Evolutionary conservation across 1,284 basidiomycete species (phyloP).

Genomic region (Porphyrellus sp.): DNA sequence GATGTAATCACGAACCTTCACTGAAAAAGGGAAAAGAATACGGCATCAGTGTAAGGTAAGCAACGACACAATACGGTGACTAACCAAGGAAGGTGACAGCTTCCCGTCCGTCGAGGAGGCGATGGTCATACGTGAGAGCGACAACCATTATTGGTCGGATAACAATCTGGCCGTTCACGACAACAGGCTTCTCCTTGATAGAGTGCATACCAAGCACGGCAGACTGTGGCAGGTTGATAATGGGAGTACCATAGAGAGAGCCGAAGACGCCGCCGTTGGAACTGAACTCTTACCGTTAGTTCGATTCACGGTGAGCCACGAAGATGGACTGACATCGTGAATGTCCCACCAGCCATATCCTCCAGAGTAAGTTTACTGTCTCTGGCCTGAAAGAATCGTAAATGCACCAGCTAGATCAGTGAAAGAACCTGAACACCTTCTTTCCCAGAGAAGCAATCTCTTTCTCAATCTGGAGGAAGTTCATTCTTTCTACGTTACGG

Average conservation of each 20-base stretch:
- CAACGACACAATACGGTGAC: conserved; percentile 30
- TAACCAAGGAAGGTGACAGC: conserved; percentile 95
- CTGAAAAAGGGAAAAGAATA: conserved; percentile 40
- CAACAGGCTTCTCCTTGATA: conserved; percentile 93
- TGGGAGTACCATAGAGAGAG: conserved; percentile 94
- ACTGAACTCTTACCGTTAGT: conserved; percentile 40
- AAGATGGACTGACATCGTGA: conserved; percentile 78
- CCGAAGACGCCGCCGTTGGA: conserved; percentile 99
- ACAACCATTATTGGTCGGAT: conserved; percentile 97
- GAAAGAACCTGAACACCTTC: conserved; percentile 58
- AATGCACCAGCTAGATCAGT: conserved; percentile 6
- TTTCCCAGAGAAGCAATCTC: conserved; percentile 88
- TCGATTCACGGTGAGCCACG: neutral
- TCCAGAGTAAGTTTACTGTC: conserved; percentile 95
- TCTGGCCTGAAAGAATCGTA: conserved; percentile 58
- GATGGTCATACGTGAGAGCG: conserved; percentile 94
- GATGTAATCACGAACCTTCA: conserved; percentile 59
- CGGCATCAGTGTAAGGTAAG: conserved; percentile 10
- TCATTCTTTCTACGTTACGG: conserved; percentile 85
- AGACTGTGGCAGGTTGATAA: conserved; percentile 95
- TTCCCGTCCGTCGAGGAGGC: conserved; percentile 93
- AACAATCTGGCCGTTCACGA: conserved; percentile 92
- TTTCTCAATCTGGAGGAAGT: conserved; percentile 89
- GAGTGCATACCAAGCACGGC: conserved; percentile 97
- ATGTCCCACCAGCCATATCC: conserved; percentile 95